These are phyloP conservation scores for Blastomyces parvus DNA, from an alignment of 2,329 filamentous ascomycete genomes.

Conservation along the genomic window DNA sequence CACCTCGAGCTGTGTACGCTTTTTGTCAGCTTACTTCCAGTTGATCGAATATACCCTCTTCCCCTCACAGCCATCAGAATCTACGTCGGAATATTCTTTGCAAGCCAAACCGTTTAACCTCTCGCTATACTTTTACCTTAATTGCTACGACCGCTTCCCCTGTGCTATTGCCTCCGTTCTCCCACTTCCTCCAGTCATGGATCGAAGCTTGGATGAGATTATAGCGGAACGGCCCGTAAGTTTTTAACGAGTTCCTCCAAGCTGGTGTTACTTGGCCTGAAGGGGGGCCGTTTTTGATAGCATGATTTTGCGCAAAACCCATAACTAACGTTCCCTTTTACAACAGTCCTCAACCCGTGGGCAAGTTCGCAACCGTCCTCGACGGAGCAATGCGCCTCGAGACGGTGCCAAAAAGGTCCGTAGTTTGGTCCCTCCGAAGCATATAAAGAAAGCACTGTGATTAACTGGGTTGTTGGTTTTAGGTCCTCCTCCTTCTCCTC, in stretches of 20 bases:
- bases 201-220: conserved; percentile 56
- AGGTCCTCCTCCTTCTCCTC: conserved; percentile 40
- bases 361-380: conserved; percentile 28
- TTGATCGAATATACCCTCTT: neutral
- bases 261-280: neutral
- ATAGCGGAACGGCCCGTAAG: conserved; percentile 52
- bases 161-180: neutral
- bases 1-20: neutral
- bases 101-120: neutral
- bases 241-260: neutral
- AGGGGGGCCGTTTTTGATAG: neutral
- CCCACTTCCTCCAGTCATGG: conserved; percentile 41
- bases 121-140: neutral
- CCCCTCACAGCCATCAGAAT: neutral
- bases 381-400: conserved; percentile 52
- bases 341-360: conserved; percentile 23
- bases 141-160: neutral
- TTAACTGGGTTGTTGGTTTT: conserved; percentile 12
- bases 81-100: neutral
- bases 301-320: neutral
- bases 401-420: conserved; percentile 85
- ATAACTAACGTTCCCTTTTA: neutral
- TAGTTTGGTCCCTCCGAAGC: conserved; percentile 8
- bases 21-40: neutral
- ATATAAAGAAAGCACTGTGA: conserved; percentile 14